Evolutionary conservation across 768 basidiomycete species (phyloP).

Genomic region (Candolleomyces aberdarensis): DNA sequence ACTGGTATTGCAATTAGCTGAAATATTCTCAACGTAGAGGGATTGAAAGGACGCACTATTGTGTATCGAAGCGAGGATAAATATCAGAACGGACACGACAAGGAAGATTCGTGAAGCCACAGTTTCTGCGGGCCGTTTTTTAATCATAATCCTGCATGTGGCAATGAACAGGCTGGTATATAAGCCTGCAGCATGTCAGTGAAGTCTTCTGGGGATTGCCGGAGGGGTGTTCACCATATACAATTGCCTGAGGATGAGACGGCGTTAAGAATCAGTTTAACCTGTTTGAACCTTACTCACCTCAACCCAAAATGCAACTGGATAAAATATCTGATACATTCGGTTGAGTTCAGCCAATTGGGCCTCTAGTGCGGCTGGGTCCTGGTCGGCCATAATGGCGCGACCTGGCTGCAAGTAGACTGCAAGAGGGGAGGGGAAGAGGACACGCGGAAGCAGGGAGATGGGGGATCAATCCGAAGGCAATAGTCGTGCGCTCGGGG

Average conservation of each 20-base stretch:
- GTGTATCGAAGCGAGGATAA: slow-evolving; percentile 6
- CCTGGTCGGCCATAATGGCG: not conserved
- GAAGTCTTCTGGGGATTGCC: not conserved
- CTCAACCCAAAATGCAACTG: slow-evolving; percentile 9
- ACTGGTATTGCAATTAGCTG: not conserved
- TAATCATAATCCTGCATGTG: slow-evolving; percentile 4
- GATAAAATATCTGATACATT: slow-evolving; percentile 3
- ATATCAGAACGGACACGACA: slow-evolving; percentile 2
- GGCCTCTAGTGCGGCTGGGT: not conserved
- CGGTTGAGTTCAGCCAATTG: slow-evolving; percentile 1
- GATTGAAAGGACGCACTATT: not conserved
- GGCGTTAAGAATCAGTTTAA: not conserved
- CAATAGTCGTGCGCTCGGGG: not conserved
- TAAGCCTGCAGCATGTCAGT: not conserved
- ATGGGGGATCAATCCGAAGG: not conserved
- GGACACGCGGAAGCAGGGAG: not conserved
- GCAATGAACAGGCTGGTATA: slow-evolving; percentile 2
- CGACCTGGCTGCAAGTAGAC: not conserved
- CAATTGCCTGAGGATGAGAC: not conserved
- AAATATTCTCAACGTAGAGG: too few relatives aligned
- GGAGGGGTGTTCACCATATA: not conserved
- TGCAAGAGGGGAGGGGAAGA: not conserved
- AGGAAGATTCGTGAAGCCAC: slow-evolving; percentile 8
- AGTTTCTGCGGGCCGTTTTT: slow-evolving; percentile 3
- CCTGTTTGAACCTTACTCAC: not conserved